Conservation (phyloP, 495 filamentous ascomycete species). For the Hypoxylon lienhwacheense region DNA sequence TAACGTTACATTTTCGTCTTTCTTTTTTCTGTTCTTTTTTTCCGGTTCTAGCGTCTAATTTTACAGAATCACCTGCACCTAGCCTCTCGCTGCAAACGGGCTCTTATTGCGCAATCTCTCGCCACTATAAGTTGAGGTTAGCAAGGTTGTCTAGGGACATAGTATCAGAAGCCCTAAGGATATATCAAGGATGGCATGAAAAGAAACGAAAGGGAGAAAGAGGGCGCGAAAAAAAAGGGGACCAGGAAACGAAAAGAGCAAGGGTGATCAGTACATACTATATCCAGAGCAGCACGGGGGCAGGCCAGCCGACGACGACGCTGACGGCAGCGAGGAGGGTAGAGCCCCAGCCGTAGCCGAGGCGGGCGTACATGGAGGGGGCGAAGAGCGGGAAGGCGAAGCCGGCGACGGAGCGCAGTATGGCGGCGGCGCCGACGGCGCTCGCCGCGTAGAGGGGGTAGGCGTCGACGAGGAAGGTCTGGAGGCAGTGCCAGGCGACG, state of each 20-base stretch:
- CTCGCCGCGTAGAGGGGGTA: constrained; percentile 75
- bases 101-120: constrained; percentile 57
- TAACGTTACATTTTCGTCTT: background rate
- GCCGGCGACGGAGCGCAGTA: constrained; percentile 68
- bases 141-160: background rate
- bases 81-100: constrained; percentile 63
- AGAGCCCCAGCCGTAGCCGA: constrained; percentile 61
- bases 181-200: background rate
- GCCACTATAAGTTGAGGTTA: constrained; percentile 30
- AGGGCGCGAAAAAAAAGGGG: background rate
- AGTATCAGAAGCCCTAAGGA: background rate
- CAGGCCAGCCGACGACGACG: constrained; percentile 51
- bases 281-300: constrained; percentile 55
- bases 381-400: constrained; percentile 81
- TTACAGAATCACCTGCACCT: background rate
- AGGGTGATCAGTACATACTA: constrained; percentile 27
- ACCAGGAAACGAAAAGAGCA: background rate
- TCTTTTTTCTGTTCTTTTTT: too few species aligned
- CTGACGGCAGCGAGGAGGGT: constrained; percentile 58
- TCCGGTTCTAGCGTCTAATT: too few species aligned
- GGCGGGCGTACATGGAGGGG: constrained; percentile 60
- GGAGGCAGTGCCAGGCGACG: constrained; percentile 68
- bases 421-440: constrained; percentile 66
- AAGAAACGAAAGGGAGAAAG: background rate
- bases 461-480: constrained; percentile 76